Conservation (phyloP, 2,329 filamentous ascomycete species). For the Pyrenophora tritici-repentis region DNA sequence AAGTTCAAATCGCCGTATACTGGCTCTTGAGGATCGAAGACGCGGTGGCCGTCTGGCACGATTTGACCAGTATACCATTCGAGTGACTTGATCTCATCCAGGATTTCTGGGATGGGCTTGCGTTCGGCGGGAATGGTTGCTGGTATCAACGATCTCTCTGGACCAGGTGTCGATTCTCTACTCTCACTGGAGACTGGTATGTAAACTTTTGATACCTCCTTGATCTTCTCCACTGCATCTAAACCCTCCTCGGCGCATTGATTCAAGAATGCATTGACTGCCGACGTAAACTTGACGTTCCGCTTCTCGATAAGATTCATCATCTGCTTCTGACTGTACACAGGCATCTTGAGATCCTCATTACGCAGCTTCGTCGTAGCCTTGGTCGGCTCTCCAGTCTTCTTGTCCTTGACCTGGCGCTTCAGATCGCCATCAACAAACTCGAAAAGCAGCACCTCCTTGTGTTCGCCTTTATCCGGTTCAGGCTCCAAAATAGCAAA, state of each 20-base stretch:
- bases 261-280: slow-evolving; percentile 77
- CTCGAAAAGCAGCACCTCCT: slow-evolving; percentile 85
- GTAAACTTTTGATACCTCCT: slow-evolving; percentile 61
- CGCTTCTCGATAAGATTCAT: slow-evolving; percentile 84
- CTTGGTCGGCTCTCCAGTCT: slow-evolving; percentile 73
- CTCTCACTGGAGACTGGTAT: slow-evolving; percentile 65
- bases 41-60: slow-evolving; percentile 87
- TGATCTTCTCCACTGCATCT: slow-evolving; percentile 71
- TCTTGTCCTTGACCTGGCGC: slow-evolving; percentile 72
- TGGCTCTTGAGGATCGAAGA: slow-evolving; percentile 83
- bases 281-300: slow-evolving; percentile 79
- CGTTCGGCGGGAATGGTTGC: slow-evolving; percentile 78
- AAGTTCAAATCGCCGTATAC: slow-evolving; percentile 86
- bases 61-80: slow-evolving; percentile 93
- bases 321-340: slow-evolving; percentile 93
- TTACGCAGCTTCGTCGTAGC: slow-evolving; percentile 70
- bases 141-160: slow-evolving; percentile 59
- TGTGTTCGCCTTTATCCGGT: slow-evolving; percentile 51
- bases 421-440: slow-evolving; percentile 92
- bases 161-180: slow-evolving; percentile 49
- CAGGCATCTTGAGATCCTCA: slow-evolving; percentile 86
- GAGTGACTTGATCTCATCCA: slow-evolving; percentile 78
- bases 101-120: slow-evolving; percentile 79
- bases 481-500: slow-evolving; percentile 44
- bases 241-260: slow-evolving; percentile 66